Conservation (phyloP, 352 stramenopile genomes). For the Phytophthora citricola region DNA sequence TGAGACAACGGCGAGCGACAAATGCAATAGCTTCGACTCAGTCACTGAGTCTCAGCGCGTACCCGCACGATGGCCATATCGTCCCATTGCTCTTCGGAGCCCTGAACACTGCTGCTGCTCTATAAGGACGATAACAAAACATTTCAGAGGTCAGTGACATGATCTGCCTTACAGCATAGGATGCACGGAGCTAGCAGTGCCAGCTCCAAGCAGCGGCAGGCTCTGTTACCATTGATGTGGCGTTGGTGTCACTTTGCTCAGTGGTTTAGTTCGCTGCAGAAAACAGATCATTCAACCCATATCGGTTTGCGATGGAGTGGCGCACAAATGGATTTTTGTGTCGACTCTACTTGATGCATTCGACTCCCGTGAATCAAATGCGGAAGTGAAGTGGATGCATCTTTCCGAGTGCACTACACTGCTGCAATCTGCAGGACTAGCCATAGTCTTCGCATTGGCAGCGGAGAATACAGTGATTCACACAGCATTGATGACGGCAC, state of each 20-base stretch:
- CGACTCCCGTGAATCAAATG: not conserved
- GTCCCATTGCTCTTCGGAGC: slow-evolving; percentile 77
- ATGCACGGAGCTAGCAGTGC: not conserved
- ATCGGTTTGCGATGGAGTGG: slow-evolving; percentile 21
- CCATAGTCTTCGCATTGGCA: not conserved
- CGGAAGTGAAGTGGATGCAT: slow-evolving; percentile 9
- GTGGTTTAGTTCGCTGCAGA: not conserved
- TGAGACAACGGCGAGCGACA: slow-evolving; percentile 4
- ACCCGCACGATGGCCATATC: slow-evolving; percentile 86
- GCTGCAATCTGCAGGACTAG: not conserved
- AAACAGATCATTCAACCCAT: slow-evolving; percentile 18
- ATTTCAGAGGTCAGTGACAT: slow-evolving; percentile 8
- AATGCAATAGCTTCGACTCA: slow-evolving; percentile 1
- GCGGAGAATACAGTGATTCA: too few species aligned
- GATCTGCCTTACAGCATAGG: not conserved
- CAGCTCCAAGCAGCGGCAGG: too few species aligned
- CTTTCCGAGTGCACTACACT: not conserved
- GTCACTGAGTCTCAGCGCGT: not conserved
- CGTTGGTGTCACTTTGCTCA: not conserved
- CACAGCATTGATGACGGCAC: too few species aligned
- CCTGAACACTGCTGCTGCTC: slow-evolving; percentile 51
- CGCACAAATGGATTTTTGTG: slow-evolving; percentile 16
- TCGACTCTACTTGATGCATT: slow-evolving; percentile 1
- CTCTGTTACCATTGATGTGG: too few species aligned
- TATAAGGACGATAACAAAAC: slow-evolving; percentile 13